These are phyloP conservation scores for Myxozyma monticola DNA, from an alignment of 805 yeast species.

Conservation along the genomic window DNA sequence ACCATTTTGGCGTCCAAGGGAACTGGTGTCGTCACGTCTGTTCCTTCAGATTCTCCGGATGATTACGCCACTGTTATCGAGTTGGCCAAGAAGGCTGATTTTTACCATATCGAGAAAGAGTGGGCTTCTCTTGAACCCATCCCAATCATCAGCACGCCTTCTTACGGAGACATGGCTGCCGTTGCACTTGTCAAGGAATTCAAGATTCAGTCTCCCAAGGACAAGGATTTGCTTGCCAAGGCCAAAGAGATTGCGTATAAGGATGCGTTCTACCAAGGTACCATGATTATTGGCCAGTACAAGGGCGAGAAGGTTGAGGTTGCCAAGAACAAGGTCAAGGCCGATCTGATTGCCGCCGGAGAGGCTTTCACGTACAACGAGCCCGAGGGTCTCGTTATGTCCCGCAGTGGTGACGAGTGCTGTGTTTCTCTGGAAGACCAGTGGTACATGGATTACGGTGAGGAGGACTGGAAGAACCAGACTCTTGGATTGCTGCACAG, in stretches of 20 bases:
- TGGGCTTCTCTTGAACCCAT: conserved; percentile 80
- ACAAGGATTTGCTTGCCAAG: conserved; percentile 75
- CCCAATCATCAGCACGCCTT: conserved; percentile 74
- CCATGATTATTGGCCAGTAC: conserved; percentile 75
- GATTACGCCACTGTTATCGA: conserved; percentile 87
- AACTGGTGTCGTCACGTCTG: conserved; percentile 99
- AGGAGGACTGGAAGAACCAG: conserved; percentile 78
- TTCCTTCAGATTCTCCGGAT: conserved; percentile 98
- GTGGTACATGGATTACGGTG: conserved; percentile 98
- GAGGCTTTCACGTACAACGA: conserved; percentile 89
- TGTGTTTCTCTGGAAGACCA: conserved; percentile 96
- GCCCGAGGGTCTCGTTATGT: conserved; percentile 86
- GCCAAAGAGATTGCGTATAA: conserved; percentile 96
- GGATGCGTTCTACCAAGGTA: conserved; percentile 94
- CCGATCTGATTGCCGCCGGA: conserved; percentile 73
- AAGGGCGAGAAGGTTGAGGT: conserved; percentile 85
- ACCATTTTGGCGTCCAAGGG: conserved; percentile 93
- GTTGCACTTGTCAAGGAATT: conserved; percentile 77
- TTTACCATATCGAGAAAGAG: conserved; percentile 75
- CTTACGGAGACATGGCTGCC: conserved; percentile 88
- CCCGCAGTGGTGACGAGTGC: conserved; percentile 96
- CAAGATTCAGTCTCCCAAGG: conserved; percentile 95
- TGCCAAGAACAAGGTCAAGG: conserved; percentile 85
- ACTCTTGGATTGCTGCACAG: conserved; percentile 74
- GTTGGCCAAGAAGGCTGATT: conserved; percentile 84